These are phyloP conservation scores for Fusarium guadeloupense DNA, from an alignment of 2,329 filamentous ascomycete species.

Conservation along the genomic window DNA sequence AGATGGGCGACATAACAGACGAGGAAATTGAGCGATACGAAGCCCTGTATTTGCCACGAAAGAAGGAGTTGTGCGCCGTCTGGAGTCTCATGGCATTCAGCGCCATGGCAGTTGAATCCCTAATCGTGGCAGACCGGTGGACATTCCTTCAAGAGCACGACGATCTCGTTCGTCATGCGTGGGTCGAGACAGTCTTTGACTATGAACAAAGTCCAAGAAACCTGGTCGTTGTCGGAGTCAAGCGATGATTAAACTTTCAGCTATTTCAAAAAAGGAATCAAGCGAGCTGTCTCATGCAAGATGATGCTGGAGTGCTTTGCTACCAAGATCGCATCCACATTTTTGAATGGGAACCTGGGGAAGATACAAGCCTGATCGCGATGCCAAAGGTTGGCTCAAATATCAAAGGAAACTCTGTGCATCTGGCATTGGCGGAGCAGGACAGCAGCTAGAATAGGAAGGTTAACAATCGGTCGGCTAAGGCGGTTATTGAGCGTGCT, in stretches of 20 bases:
- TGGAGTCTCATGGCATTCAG: slow-evolving; percentile 98
- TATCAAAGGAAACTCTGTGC: slow-evolving; percentile 15
- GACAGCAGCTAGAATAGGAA: slow-evolving; percentile 13
- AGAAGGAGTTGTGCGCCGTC: slow-evolving; percentile 84
- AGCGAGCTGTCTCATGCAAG: slow-evolving; percentile 11
- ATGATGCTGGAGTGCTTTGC: slow-evolving; percentile 2
- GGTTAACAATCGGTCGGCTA: slow-evolving; percentile 26
- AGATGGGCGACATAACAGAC: slow-evolving; percentile 75
- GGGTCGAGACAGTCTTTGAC: slow-evolving; percentile 95
- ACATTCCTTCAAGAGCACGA: slow-evolving; percentile 82
- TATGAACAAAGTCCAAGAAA: slow-evolving; percentile 88
- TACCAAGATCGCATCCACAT: slow-evolving; percentile 2
- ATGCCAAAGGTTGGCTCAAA: slow-evolving; percentile 11
- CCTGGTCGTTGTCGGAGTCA: slow-evolving; percentile 90
- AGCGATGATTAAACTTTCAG: slow-evolving; percentile 57
- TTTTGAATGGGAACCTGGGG: not conserved
- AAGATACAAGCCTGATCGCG: slow-evolving; percentile 8
- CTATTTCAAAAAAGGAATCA: slow-evolving; percentile 26
- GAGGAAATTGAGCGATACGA: slow-evolving; percentile 80
- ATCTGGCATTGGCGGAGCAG: slow-evolving; percentile 15
- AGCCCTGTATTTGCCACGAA: slow-evolving; percentile 67
- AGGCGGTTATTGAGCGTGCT: slow-evolving; percentile 32
- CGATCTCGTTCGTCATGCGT: slow-evolving; percentile 75
- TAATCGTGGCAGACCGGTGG: slow-evolving; percentile 93
- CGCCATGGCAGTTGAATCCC: slow-evolving; percentile 85